These are phyloP conservation scores for Dictyostelium intermedium DNA, from an alignment of 78 protist genomes.

Conservation along the genomic window DNA sequence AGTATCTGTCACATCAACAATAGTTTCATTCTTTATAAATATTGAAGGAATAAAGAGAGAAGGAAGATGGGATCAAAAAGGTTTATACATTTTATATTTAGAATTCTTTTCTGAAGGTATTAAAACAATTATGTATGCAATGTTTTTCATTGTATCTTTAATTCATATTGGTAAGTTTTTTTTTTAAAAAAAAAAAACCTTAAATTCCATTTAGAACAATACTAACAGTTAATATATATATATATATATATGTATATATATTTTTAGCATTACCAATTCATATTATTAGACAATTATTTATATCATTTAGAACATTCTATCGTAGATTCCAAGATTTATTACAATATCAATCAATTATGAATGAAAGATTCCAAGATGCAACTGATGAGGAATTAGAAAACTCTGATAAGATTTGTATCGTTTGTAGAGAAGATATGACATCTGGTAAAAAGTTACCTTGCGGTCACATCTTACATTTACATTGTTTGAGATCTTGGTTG, in stretches of 20 bases:
- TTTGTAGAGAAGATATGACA: conserved; percentile 89
- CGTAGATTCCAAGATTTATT: conserved; percentile 63
- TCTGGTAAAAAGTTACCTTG: conserved; percentile 90
- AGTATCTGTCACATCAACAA: conserved; percentile 29
- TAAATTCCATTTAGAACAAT: no score
- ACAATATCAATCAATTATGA: conserved; percentile 66
- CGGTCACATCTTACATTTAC: conserved; percentile 93
- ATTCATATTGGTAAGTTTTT: conserved; percentile 62
- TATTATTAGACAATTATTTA: conserved; percentile 90
- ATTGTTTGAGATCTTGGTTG: conserved; percentile 95
- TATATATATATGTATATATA: not conserved
- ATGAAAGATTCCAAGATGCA: conserved; percentile 86
- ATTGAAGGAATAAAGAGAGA: conserved; percentile 81
- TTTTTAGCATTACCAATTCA: conserved; percentile 89
- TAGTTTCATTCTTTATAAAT: conserved; percentile 73
- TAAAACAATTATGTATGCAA: conserved; percentile 63
- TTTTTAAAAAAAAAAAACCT: no score
- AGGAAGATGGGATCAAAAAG: conserved; percentile 90
- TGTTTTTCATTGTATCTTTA: conserved; percentile 79
- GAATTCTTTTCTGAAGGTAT: conserved; percentile 77
- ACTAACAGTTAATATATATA: no score
- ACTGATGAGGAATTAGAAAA: conserved; percentile 85
- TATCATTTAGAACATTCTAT: conserved; percentile 75
- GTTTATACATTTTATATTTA: conserved; percentile 83
- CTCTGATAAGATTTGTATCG: conserved; percentile 86